A percentile compares a stretch with the other conserved stretches of the same genome.
Evolutionary conservation across 306 rosid genomes (phyloP).

Genomic region (Phaseolus lunatus): DNA sequence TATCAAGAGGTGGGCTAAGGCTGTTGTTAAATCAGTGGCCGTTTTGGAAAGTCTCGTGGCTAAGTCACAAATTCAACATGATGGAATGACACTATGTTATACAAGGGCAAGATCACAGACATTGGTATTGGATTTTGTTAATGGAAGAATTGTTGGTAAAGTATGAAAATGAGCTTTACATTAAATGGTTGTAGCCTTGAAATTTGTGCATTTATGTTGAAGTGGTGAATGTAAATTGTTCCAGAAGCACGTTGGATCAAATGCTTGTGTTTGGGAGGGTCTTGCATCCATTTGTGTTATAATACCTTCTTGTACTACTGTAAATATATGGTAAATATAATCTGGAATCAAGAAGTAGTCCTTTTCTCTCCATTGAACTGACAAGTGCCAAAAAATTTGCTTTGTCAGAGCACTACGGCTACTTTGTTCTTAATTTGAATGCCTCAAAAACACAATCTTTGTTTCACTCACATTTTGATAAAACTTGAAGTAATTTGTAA

Average conservation of each 20-base stretch:
- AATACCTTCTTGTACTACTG: background rate
- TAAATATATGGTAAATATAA: background rate
- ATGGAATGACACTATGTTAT: background rate
- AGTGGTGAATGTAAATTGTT: constrained; percentile 20
- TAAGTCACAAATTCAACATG: background rate
- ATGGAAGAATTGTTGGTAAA: background rate
- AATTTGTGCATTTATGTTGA: background rate
- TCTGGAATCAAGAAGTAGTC: background rate
- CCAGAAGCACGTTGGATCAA: constrained; percentile 24
- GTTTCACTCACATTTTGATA: constrained; percentile 26
- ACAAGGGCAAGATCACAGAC: background rate
- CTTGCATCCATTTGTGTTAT: background rate
- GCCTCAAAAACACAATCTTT: background rate
- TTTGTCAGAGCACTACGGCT: background rate
- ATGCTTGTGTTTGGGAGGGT: background rate
- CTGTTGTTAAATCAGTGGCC: constrained; percentile 78
- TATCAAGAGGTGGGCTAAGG: constrained; percentile 92
- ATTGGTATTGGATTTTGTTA: constrained; percentile 4
- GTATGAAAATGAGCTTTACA: constrained; percentile 4
- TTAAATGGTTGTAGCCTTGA: constrained; percentile 19
- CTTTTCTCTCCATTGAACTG: background rate
- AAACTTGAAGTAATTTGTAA: background rate
- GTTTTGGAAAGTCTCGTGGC: constrained; percentile 58
- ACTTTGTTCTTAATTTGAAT: background rate
- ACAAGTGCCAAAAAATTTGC: background rate